These are phyloP conservation scores for Colletotrichum tropicale DNA, from an alignment of 2,329 filamentous ascomycete species.

Conservation along the genomic window DNA sequence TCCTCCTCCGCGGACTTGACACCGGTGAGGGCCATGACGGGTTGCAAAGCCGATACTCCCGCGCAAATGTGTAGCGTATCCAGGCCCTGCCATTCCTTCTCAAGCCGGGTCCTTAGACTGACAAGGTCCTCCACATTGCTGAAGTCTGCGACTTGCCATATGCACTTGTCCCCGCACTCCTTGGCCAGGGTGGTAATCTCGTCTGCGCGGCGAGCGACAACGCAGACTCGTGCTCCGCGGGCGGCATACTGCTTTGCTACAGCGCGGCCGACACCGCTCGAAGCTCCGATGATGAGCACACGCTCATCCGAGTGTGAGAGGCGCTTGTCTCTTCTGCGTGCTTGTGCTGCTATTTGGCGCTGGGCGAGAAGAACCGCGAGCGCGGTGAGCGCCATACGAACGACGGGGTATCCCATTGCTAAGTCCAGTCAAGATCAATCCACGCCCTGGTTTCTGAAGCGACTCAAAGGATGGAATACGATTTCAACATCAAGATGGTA, in stretches of 20 bases:
- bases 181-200: neutral
- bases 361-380: neutral
- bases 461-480: neutral
- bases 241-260: conserved; percentile 5
- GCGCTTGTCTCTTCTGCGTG: neutral
- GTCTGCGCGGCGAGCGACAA: neutral
- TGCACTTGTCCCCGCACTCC: neutral
- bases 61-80: conserved; percentile 8
- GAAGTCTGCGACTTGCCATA: conserved; percentile 1
- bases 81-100: neutral
- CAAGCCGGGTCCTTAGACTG: neutral
- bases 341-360: neutral
- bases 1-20: neutral
- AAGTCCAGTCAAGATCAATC: neutral
- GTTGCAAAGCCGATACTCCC: conserved; percentile 1
- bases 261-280: conserved; percentile 7
- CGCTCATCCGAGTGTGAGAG: neutral
- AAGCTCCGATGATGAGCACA: conserved; percentile 9
- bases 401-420: neutral
- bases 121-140: neutral
- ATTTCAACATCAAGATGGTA: neutral
- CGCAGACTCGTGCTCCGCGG: neutral
- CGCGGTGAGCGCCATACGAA: neutral
- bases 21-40: conserved; percentile 8
- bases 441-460: neutral